Conservation (phyloP, 192 early-diverging fungal species). For the Umbelopsis sp. region DNA sequence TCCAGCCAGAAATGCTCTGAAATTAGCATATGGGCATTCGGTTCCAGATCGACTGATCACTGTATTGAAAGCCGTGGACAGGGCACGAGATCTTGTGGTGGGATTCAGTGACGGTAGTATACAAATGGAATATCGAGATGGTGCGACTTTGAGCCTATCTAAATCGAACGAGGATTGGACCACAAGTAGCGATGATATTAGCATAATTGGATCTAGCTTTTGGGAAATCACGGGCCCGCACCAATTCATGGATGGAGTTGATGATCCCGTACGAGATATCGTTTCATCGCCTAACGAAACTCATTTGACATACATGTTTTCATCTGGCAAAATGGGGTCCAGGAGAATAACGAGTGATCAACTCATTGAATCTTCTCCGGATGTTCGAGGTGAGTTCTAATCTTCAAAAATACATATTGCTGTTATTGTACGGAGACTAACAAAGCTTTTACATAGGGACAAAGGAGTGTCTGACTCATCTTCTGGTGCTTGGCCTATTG, state of each 20-base stretch:
- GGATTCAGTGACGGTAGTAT: slow-evolving; percentile 38
- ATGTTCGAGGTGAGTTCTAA: not conserved
- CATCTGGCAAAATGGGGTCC: slow-evolving; percentile 29
- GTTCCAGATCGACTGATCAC: slow-evolving; percentile 25
- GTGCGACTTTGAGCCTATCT: slow-evolving; percentile 14
- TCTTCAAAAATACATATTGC: not conserved
- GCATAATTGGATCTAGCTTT: slow-evolving; percentile 19
- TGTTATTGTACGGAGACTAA: not conserved
- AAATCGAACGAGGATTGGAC: slow-evolving; percentile 19
- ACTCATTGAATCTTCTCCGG: not conserved
- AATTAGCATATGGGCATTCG: slow-evolving; percentile 19
- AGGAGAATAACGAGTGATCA: slow-evolving; percentile 25
- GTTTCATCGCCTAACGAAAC: slow-evolving; percentile 35
- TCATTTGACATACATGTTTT: slow-evolving; percentile 31
- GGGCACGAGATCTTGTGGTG: slow-evolving; percentile 18
- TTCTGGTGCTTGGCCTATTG: slow-evolving; percentile 24
- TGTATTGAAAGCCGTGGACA: not conserved
- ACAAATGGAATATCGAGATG: slow-evolving; percentile 25
- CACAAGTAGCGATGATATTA: not conserved
- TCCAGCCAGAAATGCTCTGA: not conserved
- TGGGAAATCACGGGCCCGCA: slow-evolving; percentile 25
- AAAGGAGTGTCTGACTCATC: not conserved
- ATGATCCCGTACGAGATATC: slow-evolving; percentile 27
- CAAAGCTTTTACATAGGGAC: not conserved
- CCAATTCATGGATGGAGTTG: slow-evolving; percentile 16